Base-by-base conservation (phyloP, 371 early-diverging fungal species). In the Dipsacomyces acuminosporus region DNA sequence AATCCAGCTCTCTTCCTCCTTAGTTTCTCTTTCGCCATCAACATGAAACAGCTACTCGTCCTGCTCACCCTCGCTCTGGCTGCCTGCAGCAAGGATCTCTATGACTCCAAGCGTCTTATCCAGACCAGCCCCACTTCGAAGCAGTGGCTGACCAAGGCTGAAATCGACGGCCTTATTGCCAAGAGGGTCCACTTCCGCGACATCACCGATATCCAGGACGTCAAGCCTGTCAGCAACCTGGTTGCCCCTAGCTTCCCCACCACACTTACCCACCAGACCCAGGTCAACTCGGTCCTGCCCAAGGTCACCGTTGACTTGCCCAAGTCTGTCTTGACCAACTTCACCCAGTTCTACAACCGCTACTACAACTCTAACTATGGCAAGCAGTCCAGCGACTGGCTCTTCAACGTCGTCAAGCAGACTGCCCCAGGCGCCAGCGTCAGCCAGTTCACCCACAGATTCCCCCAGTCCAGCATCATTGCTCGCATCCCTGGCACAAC, bases 331-430 rank as follows among this genome's bases (percentile, higher is more conserved):
- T 70, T 96, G 50, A 77, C 74, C 0, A 72, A 73, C 26, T 85
- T 93, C 25, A 84, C 88, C 0, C 47, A 48, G 22, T 93, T 93
- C 80, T 71, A 78, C 45, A 95, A 81, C 50, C 82, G 96, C 7
- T 93, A 93, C 73, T 93, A 88, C 78, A 82, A 85, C 41, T 79
- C 83, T 18, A 54, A 67, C 3, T 76, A 74, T 36, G 88, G 88
- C 15, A 75, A 57, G 35, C 41, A 85, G 17, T 83, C 91, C 1
- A 78, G 83, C 19, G 70, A 81, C 33, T 95, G 87, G 89, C 70
- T 95, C 30, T 44, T 54, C 17, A 74, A 72, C 3, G 59, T 83
- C 18, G 65, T 74, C 22, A 61, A 72, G 14, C 38, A 57, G 8
- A 24, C 80, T 17, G 63, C 59, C 0, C 69, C 70, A 8, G 76